These are phyloP conservation scores for Isatis tinctoria DNA, from an alignment of 345 rosid genomes.

Conservation along the genomic window DNA sequence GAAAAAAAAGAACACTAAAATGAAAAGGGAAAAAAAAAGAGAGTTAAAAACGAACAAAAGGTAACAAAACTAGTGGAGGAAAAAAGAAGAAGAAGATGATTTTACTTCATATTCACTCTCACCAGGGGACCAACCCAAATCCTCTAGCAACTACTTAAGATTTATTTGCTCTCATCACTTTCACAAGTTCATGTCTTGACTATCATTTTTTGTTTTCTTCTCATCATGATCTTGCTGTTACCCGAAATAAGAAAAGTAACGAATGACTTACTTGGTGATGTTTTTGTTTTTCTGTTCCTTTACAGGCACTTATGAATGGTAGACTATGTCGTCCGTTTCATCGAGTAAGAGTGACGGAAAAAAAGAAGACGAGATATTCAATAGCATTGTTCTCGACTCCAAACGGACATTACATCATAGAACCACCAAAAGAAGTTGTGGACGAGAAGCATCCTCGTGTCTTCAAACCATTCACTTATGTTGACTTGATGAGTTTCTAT, in stretches of 20 bases:
- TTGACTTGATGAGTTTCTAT: not conserved
- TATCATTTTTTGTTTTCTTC: not conserved
- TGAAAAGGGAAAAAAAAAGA: no score
- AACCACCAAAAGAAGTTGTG: conserved; percentile 20
- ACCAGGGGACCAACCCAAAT: not conserved
- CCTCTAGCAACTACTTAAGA: not conserved
- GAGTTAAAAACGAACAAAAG: not conserved
- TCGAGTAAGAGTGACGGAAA: conserved; percentile 21
- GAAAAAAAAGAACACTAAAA: not conserved
- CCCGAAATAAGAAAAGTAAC: not conserved
- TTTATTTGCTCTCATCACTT: not conserved
- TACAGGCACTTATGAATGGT: conserved; percentile 19
- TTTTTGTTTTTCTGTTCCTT: no score
- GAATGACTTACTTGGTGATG: not conserved
- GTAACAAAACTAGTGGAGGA: not conserved
- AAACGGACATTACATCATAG: not conserved
- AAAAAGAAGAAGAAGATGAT: not conserved
- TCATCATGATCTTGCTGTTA: not conserved
- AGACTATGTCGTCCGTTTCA: not conserved
- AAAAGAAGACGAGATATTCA: conserved; percentile 20
- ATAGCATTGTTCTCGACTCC: conserved; percentile 9
- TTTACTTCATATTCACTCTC: not conserved
- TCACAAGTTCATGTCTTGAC: not conserved
- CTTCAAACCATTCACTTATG: conserved; percentile 7
- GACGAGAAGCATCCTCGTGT: conserved; percentile 22